A percentile compares a stretch with the other conserved stretches of the same genome.
Conservation (phyloP, 192 early-diverging fungal genomes). For the Backusella morwellensis region DNA sequence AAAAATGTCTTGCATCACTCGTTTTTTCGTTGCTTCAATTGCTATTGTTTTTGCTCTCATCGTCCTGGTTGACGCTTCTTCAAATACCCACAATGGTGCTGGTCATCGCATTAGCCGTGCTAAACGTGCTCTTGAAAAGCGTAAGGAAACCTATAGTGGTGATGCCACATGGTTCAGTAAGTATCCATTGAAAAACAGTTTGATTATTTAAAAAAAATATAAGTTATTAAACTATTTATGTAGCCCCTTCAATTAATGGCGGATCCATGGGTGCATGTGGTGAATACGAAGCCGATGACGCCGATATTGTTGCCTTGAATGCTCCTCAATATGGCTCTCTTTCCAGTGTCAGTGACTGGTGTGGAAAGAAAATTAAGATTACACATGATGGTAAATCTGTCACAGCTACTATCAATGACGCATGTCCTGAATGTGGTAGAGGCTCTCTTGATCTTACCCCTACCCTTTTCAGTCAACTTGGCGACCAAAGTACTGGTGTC, state of each 20-base stretch:
- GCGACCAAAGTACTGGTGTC: slow-evolving; percentile 30
- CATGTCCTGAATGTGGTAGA: slow-evolving; percentile 39
- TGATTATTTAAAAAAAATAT: no score
- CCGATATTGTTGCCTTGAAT: slow-evolving; percentile 45
- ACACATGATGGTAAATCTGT: slow-evolving; percentile 31
- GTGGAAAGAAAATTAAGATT: slow-evolving; percentile 35
- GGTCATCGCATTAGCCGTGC: slow-evolving; percentile 3
- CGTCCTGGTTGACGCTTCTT: slow-evolving; percentile 6
- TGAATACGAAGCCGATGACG: slow-evolving; percentile 33
- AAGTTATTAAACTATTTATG: background rate
- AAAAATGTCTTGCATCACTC: background rate
- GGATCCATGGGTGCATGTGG: slow-evolving; percentile 36
- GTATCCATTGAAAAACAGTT: background rate
- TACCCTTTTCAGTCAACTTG: slow-evolving; percentile 40
- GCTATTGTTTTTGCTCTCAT: slow-evolving; percentile 11
- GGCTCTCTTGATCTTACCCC: slow-evolving; percentile 40
- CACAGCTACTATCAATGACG: slow-evolving; percentile 39
- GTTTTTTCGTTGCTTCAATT: slow-evolving; percentile 11
- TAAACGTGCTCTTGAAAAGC: slow-evolving; percentile 14
- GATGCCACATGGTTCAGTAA: slow-evolving; percentile 42
- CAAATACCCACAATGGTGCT: background rate
- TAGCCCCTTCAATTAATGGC: slow-evolving; percentile 21
- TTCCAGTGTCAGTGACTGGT: slow-evolving; percentile 22
- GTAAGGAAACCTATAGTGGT: slow-evolving; percentile 23
- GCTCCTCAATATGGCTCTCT: slow-evolving; percentile 33